Percentiles rank a stretch among this genome's conserved stretches.
These are phyloP conservation scores for Epicoccum nigrum DNA, from an alignment of 2,329 filamentous ascomycete genomes.

Conservation along the genomic window DNA sequence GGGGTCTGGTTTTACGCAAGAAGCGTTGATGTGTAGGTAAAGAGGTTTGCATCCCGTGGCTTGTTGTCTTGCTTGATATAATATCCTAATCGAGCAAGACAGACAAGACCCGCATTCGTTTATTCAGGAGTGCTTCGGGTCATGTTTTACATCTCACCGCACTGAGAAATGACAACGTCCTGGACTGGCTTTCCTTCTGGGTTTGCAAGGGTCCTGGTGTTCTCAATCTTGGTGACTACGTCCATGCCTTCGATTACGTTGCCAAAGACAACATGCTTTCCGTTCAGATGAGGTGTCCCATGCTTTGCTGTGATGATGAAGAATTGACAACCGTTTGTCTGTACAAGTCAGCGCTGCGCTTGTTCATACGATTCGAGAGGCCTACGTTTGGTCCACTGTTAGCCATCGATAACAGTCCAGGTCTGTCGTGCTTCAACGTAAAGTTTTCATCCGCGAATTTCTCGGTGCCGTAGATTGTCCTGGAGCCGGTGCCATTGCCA, in stretches of 20 bases:
- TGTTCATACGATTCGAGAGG: conserved; percentile 54
- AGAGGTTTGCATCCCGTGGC: too few species aligned
- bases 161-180: conserved; percentile 83
- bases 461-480: conserved; percentile 84
- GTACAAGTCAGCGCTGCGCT: conserved; percentile 2
- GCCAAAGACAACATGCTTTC: conserved; percentile 95
- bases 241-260: conserved; percentile 90
- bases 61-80: too few species aligned
- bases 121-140: neutral
- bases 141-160: conserved; percentile 82
- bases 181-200: conserved; percentile 80
- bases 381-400: conserved; percentile 44
- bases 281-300: conserved; percentile 83
- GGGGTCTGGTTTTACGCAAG: too few species aligned
- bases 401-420: conserved; percentile 90
- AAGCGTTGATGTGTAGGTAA: too few species aligned
- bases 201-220: conserved; percentile 70
- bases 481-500: conserved; percentile 87
- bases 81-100: neutral
- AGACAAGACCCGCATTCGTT: neutral
- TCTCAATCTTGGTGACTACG: conserved; percentile 89
- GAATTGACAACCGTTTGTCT: conserved; percentile 88
- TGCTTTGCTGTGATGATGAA: conserved; percentile 83
- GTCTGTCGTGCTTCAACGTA: conserved; percentile 73
- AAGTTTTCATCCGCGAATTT: conserved; percentile 94